Evolutionary conservation across 768 basidiomycete species (phyloP).

Genomic region (Mycena latifolia): DNA sequence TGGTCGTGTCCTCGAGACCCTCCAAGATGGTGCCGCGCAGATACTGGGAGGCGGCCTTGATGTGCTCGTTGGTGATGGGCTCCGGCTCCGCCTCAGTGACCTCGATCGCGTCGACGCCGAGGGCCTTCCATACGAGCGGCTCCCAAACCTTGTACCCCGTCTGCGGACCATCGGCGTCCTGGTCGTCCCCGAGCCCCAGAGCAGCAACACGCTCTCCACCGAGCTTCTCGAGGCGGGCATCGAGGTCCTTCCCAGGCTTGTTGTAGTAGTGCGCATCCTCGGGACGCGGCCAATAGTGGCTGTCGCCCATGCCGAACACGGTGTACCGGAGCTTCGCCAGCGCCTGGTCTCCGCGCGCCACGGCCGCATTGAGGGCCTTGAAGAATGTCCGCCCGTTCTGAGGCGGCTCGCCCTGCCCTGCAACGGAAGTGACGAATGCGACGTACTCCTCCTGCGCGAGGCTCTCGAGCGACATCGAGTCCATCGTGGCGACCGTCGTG

Average conservation of each 20-base stretch:
- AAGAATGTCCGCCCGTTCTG: constrained; percentile 94
- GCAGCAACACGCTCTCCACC: constrained; percentile 82
- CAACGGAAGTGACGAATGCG: constrained; percentile 89
- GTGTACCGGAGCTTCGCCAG: constrained; percentile 78
- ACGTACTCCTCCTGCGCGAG: constrained; percentile 84
- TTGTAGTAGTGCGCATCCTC: constrained; percentile 99
- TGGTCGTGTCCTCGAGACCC: constrained; percentile 86
- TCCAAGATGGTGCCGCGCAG: constrained; percentile 96
- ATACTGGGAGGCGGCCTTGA: constrained; percentile 96
- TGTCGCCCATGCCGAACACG: constrained; percentile 97
- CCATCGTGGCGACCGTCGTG: constrained; percentile 80
- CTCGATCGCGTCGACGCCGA: constrained; percentile 92
- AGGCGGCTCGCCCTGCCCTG: constrained; percentile 97
- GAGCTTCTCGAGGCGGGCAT: constrained; percentile 80
- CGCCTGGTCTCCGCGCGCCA: constrained; percentile 66
- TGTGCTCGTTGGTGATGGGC: constrained; percentile 98
- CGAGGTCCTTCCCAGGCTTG: constrained; percentile 93
- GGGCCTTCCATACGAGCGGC: constrained; percentile 90
- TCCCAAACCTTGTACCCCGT: constrained; percentile 99
- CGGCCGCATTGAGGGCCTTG: constrained; percentile 84
- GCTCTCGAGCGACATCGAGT: constrained; percentile 82
- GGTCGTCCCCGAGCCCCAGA: constrained; percentile 94
- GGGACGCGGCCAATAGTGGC: constrained; percentile 98
- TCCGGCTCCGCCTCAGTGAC: constrained; percentile 95
- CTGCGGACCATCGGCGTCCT: constrained; percentile 95